Conservation (phyloP, 768 basidiomycete species). For the Paxillus involutus region DNA sequence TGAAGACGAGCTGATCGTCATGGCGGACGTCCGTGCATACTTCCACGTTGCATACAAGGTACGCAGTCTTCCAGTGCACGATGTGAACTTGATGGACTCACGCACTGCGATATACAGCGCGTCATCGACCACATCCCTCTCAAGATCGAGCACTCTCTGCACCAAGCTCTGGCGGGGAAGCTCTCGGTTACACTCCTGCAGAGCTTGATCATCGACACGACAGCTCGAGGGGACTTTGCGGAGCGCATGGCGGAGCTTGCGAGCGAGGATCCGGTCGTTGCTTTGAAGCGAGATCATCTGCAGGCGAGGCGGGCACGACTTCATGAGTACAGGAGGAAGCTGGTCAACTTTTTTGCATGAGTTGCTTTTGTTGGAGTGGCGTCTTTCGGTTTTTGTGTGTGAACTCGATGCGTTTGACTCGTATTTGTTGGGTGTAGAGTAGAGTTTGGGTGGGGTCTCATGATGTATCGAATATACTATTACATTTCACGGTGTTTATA, state of each 20-base stretch:
- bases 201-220: slow-evolving; percentile 27
- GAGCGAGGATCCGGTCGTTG: slow-evolving; percentile 42
- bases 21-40: slow-evolving; percentile 59
- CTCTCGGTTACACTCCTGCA: slow-evolving; percentile 38
- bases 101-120: slow-evolving; percentile 35
- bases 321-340: slow-evolving; percentile 40
- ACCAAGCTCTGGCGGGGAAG: slow-evolving; percentile 36
- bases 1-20: slow-evolving; percentile 47
- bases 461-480: too few relatives aligned
- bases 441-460: too few relatives aligned
- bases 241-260: slow-evolving; percentile 41
- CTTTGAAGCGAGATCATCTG: slow-evolving; percentile 36
- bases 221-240: slow-evolving; percentile 8
- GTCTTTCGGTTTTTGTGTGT: too few relatives aligned
- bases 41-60: slow-evolving; percentile 58
- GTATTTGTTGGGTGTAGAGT: too few relatives aligned
- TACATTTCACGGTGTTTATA: too few relatives aligned
- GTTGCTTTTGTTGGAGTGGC: neutral
- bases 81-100: neutral
- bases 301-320: slow-evolving; percentile 34
- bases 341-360: slow-evolving; percentile 28
- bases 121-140: slow-evolving; percentile 55
- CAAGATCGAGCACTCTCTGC: slow-evolving; percentile 45
- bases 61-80: neutral
- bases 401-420: too few relatives aligned